These are phyloP conservation scores for Xylariaceae sp. DNA, from an alignment of 2,329 filamentous ascomycete species.

Conservation along the genomic window DNA sequence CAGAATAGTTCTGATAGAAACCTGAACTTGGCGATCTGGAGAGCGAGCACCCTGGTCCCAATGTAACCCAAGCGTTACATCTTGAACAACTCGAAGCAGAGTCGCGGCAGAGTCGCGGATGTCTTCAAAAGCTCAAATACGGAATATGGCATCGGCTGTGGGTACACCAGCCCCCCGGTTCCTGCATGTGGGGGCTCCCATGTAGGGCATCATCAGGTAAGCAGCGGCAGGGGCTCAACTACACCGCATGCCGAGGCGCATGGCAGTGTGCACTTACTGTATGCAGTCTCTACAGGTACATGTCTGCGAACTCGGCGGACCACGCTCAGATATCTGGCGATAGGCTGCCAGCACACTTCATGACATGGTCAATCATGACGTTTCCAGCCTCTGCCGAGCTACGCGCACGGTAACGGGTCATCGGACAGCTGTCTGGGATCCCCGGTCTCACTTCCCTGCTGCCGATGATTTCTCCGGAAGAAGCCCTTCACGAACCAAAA, in stretches of 20 bases:
- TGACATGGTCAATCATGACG: background rate
- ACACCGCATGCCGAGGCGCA: slow-evolving; percentile 11
- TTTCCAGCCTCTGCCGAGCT: background rate
- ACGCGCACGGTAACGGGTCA: too few species aligned
- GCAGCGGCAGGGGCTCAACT: slow-evolving; percentile 1
- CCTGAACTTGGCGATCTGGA: too few species aligned
- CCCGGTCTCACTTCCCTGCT: background rate
- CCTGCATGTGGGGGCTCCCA: slow-evolving; percentile 5
- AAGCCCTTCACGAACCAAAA: slow-evolving; percentile 17
- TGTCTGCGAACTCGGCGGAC: too few species aligned
- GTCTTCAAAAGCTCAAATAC: too few species aligned
- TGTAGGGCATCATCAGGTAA: slow-evolving; percentile 5
- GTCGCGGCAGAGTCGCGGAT: too few species aligned
- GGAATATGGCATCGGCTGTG: too few species aligned
- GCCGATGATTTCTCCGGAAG: slow-evolving; percentile 13
- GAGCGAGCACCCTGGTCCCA: too few species aligned
- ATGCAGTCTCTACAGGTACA: background rate
- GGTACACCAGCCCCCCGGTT: slow-evolving; percentile 2
- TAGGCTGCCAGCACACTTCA: background rate
- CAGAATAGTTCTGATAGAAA: too few species aligned
- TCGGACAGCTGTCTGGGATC: too few species aligned
- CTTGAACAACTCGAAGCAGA: too few species aligned
- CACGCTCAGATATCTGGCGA: too few species aligned
- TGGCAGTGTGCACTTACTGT: background rate
- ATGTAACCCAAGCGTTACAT: too few species aligned